Conservation (phyloP, 2,329 filamentous ascomycete species). For the Raffaelea albimanens region DNA sequence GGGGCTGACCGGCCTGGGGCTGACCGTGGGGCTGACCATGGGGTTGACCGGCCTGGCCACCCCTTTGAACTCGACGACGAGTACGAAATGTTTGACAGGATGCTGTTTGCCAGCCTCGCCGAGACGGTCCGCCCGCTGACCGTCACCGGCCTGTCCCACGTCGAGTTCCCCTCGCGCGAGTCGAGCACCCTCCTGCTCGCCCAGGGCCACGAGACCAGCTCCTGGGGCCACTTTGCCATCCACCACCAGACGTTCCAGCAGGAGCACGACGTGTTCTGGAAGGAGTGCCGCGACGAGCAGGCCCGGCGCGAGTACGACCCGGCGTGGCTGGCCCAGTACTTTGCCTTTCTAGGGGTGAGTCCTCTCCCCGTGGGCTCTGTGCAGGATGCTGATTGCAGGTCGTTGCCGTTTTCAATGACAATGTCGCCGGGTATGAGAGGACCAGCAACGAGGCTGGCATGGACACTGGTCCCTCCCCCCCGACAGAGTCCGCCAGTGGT, state of each 20-base stretch:
- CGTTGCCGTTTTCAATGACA: not conserved
- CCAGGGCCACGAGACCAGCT: not conserved
- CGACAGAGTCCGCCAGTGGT: not conserved
- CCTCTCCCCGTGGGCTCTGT: not conserved
- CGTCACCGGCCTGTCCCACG: not conserved
- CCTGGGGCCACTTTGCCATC: not conserved
- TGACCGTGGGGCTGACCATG: too few species aligned
- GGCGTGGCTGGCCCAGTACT: not conserved
- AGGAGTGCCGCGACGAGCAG: not conserved
- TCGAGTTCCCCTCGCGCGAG: not conserved
- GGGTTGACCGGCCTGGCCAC: not conserved
- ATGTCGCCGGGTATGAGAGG: not conserved
- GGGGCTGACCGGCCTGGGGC: too few species aligned
- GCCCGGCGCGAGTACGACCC: not conserved
- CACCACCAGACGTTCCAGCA: not conserved
- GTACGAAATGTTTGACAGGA: too few species aligned
- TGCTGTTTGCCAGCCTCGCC: too few species aligned
- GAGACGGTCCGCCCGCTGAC: too few species aligned
- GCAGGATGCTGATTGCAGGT: not conserved
- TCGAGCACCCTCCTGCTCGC: not conserved
- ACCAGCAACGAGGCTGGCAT: constrained; percentile 6
- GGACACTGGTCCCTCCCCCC: not conserved
- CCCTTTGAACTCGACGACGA: not conserved
- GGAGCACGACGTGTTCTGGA: not conserved
- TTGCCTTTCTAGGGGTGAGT: not conserved